Evolutionary conservation across 148 eudicot genomes (phyloP).

Genomic region (Rhododendron kiyosumense): DNA sequence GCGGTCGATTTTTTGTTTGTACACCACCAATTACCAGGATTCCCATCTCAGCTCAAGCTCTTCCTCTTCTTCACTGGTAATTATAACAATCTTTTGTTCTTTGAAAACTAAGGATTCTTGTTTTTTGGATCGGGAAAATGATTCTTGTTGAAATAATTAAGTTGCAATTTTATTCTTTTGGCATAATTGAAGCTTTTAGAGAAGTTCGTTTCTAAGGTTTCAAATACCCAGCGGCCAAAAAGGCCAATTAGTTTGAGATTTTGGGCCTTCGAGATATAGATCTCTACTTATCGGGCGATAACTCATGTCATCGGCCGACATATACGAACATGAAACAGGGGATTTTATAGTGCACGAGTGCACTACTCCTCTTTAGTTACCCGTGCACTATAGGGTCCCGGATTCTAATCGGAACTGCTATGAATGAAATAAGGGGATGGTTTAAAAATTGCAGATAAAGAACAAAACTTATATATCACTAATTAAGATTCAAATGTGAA

Average conservation of each 20-base stretch:
- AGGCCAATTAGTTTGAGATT: background rate
- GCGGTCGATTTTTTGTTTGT: conserved; percentile 37
- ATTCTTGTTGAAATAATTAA: background rate
- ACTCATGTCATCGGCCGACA: too few relatives aligned
- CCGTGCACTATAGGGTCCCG: too few relatives aligned
- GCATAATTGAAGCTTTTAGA: background rate
- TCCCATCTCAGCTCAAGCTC: conserved; percentile 19
- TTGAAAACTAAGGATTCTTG: background rate
- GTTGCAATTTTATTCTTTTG: background rate
- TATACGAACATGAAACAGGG: too few relatives aligned
- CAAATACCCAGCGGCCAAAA: background rate
- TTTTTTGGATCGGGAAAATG: background rate
- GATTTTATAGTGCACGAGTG: too few relatives aligned
- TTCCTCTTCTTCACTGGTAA: conserved; percentile 10
- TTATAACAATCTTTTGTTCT: background rate
- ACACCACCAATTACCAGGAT: conserved; percentile 26
- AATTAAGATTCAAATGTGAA: background rate
- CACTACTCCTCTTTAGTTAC: too few relatives aligned
- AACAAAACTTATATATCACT: too few relatives aligned
- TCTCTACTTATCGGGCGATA: too few relatives aligned
- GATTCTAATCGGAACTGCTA: background rate
- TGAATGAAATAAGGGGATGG: background rate
- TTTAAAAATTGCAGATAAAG: background rate
- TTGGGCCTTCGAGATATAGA: too few relatives aligned
- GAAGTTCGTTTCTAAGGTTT: background rate